Conservation (phyloP, 495 filamentous ascomycete species). For the Copromyces sp. region DNA sequence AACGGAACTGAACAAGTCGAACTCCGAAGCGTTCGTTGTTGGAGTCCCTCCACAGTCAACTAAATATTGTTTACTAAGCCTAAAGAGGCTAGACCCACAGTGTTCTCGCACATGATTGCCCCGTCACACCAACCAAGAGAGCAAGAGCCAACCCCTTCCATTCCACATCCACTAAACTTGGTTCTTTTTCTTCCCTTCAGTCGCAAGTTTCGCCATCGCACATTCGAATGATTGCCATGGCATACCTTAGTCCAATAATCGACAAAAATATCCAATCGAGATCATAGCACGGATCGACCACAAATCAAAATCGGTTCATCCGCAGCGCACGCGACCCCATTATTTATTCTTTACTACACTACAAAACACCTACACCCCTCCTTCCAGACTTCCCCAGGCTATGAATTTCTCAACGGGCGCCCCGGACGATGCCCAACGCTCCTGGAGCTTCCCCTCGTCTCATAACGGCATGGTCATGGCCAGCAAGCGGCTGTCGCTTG, state of each 20-base stretch:
- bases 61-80: neutral
- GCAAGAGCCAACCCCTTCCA: neutral
- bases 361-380: neutral
- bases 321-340: neutral
- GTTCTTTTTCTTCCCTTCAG: neutral
- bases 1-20: neutral
- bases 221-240: neutral
- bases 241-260: neutral
- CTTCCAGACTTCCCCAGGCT: neutral
- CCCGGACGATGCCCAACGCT: neutral
- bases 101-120: neutral
- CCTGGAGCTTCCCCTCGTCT: neutral
- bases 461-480: neutral
- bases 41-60: neutral
- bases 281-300: neutral
- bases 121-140: neutral
- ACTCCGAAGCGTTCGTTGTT: neutral
- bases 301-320: neutral
- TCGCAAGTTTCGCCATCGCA: neutral
- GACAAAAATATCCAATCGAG: neutral
- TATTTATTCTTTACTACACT: neutral
- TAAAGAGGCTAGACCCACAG: neutral
- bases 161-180: neutral
- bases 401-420: neutral
- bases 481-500: neutral